phyloP scores from a whole-genome alignment of 176 grass and related monocot species.

The Paspalum vaginatum region DNA sequence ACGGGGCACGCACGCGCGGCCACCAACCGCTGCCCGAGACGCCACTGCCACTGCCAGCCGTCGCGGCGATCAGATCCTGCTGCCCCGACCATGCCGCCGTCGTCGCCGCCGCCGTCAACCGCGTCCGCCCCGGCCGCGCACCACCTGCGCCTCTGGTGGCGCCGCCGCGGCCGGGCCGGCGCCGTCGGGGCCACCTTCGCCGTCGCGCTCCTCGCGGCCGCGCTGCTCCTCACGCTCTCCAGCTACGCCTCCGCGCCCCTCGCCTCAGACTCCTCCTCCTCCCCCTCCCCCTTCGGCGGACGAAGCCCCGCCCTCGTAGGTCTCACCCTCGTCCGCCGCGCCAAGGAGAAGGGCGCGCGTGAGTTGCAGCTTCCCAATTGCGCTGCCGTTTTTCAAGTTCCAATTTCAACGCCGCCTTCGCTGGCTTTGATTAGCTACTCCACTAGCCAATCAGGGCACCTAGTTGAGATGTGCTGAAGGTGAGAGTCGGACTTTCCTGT shows the following conservation, averaged over 20 bases:
- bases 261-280: background rate
- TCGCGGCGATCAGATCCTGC: constrained; percentile 38
- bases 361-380: background rate
- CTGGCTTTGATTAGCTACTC: background rate
- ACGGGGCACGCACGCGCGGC: background rate
- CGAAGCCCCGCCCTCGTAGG: constrained; percentile 51
- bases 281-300: background rate
- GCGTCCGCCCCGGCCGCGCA: constrained; percentile 35
- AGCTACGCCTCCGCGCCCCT: constrained; percentile 37
- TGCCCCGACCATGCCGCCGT: background rate
- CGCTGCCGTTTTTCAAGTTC: background rate
- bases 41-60: background rate
- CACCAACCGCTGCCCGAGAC: background rate
- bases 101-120: constrained; percentile 26
- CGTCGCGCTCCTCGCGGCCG: constrained; percentile 50
- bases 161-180: constrained; percentile 47
- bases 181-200: constrained; percentile 50
- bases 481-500: background rate
- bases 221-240: constrained; percentile 52
- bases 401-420: background rate
- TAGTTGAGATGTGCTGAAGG: no score
- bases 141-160: constrained; percentile 62
- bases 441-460: background rate
- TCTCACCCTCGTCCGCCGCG: constrained; percentile 64
- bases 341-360: constrained; percentile 80